Conservation (phyloP, 768 basidiomycete species). For the Strobilomyces dryophilus region DNA sequence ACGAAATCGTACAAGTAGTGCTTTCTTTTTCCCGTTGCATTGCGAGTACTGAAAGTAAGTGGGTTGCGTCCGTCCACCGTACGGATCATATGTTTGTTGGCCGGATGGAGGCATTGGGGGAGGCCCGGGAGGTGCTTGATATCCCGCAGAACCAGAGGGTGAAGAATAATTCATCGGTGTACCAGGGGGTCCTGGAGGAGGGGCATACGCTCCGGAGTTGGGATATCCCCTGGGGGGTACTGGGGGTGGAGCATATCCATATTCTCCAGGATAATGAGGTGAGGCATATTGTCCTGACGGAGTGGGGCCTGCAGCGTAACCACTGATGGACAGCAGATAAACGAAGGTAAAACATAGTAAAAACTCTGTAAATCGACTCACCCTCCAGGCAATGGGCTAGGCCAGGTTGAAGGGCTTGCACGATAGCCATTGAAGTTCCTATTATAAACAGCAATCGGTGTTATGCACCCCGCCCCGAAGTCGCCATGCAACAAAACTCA, state of each 20-base stretch:
- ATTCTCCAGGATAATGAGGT: constrained; percentile 11
- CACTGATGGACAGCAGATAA: constrained; percentile 26
- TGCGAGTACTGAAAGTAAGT: constrained; percentile 85
- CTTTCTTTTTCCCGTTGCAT: constrained; percentile 85
- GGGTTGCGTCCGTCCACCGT: constrained; percentile 47
- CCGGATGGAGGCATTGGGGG: constrained; percentile 53
- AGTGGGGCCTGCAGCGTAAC: constrained; percentile 13
- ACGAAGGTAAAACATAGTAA: background rate
- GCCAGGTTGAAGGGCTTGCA: no score
- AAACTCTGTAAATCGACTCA: no score
- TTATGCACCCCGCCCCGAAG: no score
- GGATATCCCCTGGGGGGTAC: constrained; percentile 9
- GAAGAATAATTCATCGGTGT: background rate
- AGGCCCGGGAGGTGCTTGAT: constrained; percentile 26
- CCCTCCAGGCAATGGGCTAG: no score
- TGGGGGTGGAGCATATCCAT: constrained; percentile 18
- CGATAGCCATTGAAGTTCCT: no score
- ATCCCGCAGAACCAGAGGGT: constrained; percentile 2
- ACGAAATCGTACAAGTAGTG: constrained; percentile 62
- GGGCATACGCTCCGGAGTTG: constrained; percentile 8
- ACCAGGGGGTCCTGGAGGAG: constrained; percentile 17
- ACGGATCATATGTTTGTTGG: constrained; percentile 62
- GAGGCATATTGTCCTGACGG: constrained; percentile 6
- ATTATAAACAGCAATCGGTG: no score
- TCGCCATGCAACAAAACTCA: no score